These are phyloP conservation scores for Trapa incisa DNA, from an alignment of 345 rosid genomes.

Conservation along the genomic window DNA sequence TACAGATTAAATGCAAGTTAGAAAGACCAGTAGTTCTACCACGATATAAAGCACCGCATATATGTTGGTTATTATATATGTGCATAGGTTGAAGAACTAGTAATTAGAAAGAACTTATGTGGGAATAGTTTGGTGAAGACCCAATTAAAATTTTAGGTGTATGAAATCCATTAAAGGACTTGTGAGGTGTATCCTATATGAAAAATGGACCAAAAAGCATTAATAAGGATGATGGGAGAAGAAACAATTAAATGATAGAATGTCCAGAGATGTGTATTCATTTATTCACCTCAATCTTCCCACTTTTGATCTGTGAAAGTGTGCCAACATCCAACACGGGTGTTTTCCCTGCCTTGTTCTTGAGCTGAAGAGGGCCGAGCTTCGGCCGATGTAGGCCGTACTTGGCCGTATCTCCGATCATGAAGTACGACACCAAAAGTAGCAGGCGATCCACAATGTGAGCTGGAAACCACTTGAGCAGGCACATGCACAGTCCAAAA, in stretches of 20 bases:
- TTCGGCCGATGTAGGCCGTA: conserved; percentile 55
- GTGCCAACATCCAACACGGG: conserved; percentile 83
- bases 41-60: too few species aligned
- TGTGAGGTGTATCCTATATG: neutral
- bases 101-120: too few species aligned
- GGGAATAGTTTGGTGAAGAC: too few species aligned
- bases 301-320: conserved; percentile 50
- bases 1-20: conserved; percentile 5
- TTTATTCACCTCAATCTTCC: conserved; percentile 49
- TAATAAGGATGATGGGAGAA: neutral
- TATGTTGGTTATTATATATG: too few species aligned
- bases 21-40: neutral
- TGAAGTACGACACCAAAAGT: conserved; percentile 34
- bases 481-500: conserved; percentile 60
- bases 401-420: conserved; percentile 51
- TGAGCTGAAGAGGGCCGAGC: conserved; percentile 70
- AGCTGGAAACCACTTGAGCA: conserved; percentile 71
- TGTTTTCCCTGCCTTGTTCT: conserved; percentile 57
- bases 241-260: neutral
- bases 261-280: neutral
- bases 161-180: neutral
- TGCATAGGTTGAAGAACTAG: too few species aligned
- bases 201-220: neutral
- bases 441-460: conserved; percentile 50
- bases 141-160: too few species aligned